Evolutionary conservation across 768 basidiomycete species (phyloP).

Genomic region (Gloeopeniophorella convolvens): DNA sequence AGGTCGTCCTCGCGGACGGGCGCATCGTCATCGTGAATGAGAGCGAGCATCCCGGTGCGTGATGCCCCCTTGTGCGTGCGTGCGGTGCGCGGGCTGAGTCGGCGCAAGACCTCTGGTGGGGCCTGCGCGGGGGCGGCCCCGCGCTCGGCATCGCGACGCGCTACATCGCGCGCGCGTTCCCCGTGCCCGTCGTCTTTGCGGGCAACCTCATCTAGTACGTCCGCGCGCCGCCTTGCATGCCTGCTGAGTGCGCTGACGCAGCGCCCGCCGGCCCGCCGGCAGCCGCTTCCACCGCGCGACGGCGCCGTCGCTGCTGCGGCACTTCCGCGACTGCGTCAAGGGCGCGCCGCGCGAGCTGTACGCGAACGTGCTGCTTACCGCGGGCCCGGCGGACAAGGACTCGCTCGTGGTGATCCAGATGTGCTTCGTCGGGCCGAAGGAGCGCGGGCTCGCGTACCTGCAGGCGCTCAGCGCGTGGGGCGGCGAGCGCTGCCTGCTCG

Average conservation of each 20-base stretch:
- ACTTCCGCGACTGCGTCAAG: slow-evolving; percentile 91
- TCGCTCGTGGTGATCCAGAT: slow-evolving; percentile 89
- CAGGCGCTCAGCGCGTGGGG: slow-evolving; percentile 87
- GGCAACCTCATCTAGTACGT: slow-evolving; percentile 89
- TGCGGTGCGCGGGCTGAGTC: not conserved
- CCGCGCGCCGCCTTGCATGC: not conserved
- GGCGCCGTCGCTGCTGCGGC: slow-evolving; percentile 80
- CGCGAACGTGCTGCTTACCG: slow-evolving; percentile 84
- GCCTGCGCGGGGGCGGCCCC: slow-evolving; percentile 75
- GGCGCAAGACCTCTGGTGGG: slow-evolving; percentile 78
- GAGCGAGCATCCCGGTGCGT: slow-evolving; percentile 58
- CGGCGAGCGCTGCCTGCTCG: slow-evolving; percentile 77
- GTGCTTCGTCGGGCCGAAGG: slow-evolving; percentile 76
- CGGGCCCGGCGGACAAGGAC: slow-evolving; percentile 77
- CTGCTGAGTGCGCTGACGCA: not conserved
- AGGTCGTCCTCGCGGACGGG: slow-evolving; percentile 89
- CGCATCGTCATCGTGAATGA: slow-evolving; percentile 74
- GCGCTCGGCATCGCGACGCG: slow-evolving; percentile 79
- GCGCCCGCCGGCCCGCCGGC: slow-evolving; percentile 8
- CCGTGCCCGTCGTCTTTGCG: slow-evolving; percentile 85
- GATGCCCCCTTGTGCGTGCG: not conserved
- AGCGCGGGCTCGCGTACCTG: slow-evolving; percentile 69
- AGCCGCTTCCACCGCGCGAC: slow-evolving; percentile 88
- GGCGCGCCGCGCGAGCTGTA: slow-evolving; percentile 83
- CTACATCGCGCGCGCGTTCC: slow-evolving; percentile 86